Evolutionary conservation across 768 basidiomycete species (phyloP).

Genomic region (Hygrocybe coccinea): DNA sequence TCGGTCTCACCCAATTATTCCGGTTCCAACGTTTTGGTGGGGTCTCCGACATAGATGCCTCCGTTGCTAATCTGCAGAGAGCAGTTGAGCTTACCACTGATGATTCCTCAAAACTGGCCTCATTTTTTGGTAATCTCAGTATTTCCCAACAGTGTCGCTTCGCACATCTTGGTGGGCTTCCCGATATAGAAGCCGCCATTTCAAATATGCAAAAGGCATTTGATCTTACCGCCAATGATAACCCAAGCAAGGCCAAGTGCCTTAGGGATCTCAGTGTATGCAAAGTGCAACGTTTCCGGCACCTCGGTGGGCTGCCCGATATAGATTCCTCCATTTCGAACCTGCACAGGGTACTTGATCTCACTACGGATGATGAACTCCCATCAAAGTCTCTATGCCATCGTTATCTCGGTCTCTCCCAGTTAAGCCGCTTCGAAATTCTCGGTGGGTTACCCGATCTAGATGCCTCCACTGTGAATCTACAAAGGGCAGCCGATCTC

Average conservation of each 20-base stretch:
- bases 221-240: no score
- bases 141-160: constrained; percentile 8
- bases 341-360: no score
- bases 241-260: no score
- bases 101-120: constrained; percentile 13
- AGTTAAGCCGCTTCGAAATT: no score
- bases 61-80: constrained; percentile 2
- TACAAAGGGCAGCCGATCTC: constrained; percentile 17
- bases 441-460: constrained; percentile 8
- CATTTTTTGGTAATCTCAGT: constrained; percentile 14
- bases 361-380: no score
- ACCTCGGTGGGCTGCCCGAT: no score
- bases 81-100: constrained; percentile 11
- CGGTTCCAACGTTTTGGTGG: constrained; percentile 6
- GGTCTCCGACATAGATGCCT: constrained; percentile 2
- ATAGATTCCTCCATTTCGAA: no score
- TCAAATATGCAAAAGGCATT: no score
- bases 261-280: constrained; percentile 5
- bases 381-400: no score
- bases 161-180: no score
- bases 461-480: constrained; percentile 20
- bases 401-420: no score
- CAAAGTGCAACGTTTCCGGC: constrained; percentile 5
- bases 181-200: no score
- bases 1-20: constrained; percentile 1